Base-by-base conservation (phyloP, 345 rosid species). In the Raphanus raphanistrum region DNA sequence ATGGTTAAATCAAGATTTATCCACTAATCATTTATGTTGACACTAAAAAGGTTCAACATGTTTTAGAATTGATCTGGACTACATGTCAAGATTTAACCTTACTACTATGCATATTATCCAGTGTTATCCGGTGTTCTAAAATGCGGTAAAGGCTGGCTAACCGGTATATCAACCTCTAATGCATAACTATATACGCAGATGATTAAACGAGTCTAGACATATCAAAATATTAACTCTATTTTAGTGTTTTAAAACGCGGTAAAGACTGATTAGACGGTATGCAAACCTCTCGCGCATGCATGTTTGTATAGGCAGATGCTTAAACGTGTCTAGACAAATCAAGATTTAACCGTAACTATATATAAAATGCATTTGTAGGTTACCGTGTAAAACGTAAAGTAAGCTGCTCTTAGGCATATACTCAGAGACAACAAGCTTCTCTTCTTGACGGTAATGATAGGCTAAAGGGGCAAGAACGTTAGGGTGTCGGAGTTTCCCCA, bases 341-440 rank as follows among this genome's bases (percentile, higher is more conserved):
- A 38, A 38, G 45, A 38, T 3, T 38, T 38, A 48, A 48, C 54
- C 16, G 17, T 48, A n/a, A n/a, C n/a, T n/a, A n/a, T 48, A 48
- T n/a, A 48, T 48, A 48, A 48, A 35, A 48, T 3, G 32, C 32
- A 28, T 31, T 5, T 0, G 10, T 26, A 50, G 21, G 21, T 27
- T 92, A 92, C 98, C 98, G 48, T 94, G 98, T 67, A 94, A 78
- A 79, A 89, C 82, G 35, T 83, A 89, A 60, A 88, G 79, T 71
- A 94, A 82, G 85, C 95, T 94, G 83, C 98, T 93, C 68, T 86
- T 89, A 45, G 98, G 87, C 82, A 92, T 84, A 75, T 85, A 87
- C 57, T 92, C 92, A 8, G 97, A 88, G 41, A 94, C 89, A 12
- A 94, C 61, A 35, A 94, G 90, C 83, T 92, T 94, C 88, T 94